Conservation (phyloP, 2,329 filamentous ascomycete genomes). For the Ceratocystiopsis minuta region DNA sequence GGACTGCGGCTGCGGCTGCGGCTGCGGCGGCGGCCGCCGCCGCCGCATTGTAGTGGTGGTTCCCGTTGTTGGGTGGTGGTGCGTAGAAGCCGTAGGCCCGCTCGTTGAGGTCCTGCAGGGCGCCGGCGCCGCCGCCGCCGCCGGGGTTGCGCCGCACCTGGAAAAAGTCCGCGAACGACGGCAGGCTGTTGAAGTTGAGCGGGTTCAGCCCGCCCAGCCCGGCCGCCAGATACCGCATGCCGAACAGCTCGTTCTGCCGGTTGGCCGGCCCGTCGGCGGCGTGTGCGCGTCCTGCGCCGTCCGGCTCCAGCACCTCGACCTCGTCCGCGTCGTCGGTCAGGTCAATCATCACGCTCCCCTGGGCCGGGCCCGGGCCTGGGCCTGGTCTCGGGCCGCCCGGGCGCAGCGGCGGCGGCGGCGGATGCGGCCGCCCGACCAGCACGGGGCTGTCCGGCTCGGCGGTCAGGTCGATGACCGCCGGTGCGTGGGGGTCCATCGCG, state of each 20-base stretch:
- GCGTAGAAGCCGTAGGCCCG: too few species aligned
- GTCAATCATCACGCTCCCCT: neutral
- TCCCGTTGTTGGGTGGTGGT: too few species aligned
- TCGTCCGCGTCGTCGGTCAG: neutral
- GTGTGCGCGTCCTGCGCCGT: too few species aligned
- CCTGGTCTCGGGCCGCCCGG: neutral
- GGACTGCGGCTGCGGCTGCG: too few species aligned
- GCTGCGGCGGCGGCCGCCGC: too few species aligned
- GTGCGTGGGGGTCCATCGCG: constrained; percentile 1
- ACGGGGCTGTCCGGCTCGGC: constrained; percentile 30
- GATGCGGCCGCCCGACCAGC: neutral
- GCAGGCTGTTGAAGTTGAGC: neutral
- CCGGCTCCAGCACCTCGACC: too few species aligned
- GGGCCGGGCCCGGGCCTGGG: too few species aligned
- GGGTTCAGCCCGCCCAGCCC: neutral
- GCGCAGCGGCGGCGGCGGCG: neutral
- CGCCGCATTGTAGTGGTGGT: too few species aligned
- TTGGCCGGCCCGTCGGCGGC: neutral
- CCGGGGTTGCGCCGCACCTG: too few species aligned
- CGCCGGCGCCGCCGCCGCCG: too few species aligned
- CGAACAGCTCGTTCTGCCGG: neutral
- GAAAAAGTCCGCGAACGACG: neutral
- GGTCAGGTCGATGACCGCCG: constrained; percentile 30
- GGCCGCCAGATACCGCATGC: too few species aligned
- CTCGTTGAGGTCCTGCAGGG: neutral